phyloP scores from a whole-genome alignment of 306 rosid species.

The Carpinus fangiana region DNA sequence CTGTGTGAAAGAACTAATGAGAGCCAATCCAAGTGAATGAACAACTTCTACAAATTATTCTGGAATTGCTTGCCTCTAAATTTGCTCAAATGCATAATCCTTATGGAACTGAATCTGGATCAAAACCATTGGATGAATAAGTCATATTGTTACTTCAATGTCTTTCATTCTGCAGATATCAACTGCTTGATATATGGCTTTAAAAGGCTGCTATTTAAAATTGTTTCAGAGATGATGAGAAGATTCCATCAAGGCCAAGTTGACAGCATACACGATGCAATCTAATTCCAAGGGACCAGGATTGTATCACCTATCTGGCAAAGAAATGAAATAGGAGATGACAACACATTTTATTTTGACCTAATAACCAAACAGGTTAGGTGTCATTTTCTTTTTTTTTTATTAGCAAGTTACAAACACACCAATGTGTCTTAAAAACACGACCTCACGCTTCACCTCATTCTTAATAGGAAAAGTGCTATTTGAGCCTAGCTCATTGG shows the following conservation, averaged over 20 bases:
- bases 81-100: conserved; percentile 24
- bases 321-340: conserved; percentile 21
- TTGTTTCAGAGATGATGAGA: background rate
- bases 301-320: conserved; percentile 30
- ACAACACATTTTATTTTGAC: conserved; percentile 27
- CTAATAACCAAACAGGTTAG: conserved; percentile 32
- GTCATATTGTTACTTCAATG: background rate
- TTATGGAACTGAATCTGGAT: conserved; percentile 19
- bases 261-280: conserved; percentile 17
- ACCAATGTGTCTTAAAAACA: background rate
- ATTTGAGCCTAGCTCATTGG: conserved; percentile 9
- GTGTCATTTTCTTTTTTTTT: background rate
- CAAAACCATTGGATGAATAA: conserved; percentile 5
- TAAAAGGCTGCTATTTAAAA: conserved; percentile 9
- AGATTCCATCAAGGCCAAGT: conserved; percentile 24
- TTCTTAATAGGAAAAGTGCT: background rate
- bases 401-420: background rate
- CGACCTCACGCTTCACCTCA: background rate
- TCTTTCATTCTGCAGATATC: conserved; percentile 32
- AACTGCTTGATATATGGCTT: conserved; percentile 22
- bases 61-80: conserved; percentile 21
- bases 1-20: conserved; percentile 5
- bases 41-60: conserved; percentile 14
- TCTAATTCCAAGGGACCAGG: conserved; percentile 31
- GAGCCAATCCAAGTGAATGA: background rate